A percentile compares a stretch with the other conserved stretches of the same genome.
These are phyloP conservation scores for Suhomyces xylopsoci DNA, from an alignment of 805 yeast species.

Conservation along the genomic window DNA sequence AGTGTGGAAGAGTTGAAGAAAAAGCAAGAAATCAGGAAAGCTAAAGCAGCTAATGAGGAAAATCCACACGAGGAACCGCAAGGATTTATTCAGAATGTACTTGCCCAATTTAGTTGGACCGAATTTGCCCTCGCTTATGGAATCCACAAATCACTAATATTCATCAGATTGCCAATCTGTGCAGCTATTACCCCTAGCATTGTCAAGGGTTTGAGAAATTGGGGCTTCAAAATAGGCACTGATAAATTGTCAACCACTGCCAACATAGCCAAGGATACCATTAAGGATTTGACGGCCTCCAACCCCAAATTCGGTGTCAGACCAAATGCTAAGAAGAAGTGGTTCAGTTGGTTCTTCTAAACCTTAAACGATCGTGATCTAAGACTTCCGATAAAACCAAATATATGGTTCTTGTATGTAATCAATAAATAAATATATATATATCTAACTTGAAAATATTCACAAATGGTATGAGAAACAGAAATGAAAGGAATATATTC, in stretches of 20 bases:
- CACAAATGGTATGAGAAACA: neutral
- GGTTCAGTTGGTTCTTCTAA: slow-evolving; percentile 61
- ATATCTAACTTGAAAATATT: slow-evolving; percentile 1
- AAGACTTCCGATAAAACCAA: neutral
- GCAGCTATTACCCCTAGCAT: slow-evolving; percentile 88
- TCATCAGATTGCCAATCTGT: slow-evolving; percentile 82
- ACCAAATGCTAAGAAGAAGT: slow-evolving; percentile 50
- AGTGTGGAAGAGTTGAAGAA: slow-evolving; percentile 39
- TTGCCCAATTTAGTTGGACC: slow-evolving; percentile 55
- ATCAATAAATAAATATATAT: neutral
- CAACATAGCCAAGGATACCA: slow-evolving; percentile 26
- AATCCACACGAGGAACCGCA: slow-evolving; percentile 6
- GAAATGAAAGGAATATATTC: neutral
- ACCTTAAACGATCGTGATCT: neutral
- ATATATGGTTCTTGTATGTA: slow-evolving; percentile 1
- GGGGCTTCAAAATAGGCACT: slow-evolving; percentile 79
- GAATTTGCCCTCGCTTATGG: slow-evolving; percentile 92
- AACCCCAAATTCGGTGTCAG: slow-evolving; percentile 52
- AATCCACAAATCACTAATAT: slow-evolving; percentile 80
- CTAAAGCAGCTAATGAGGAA: slow-evolving; percentile 21
- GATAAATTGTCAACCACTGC: slow-evolving; percentile 44
- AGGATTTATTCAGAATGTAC: slow-evolving; percentile 11
- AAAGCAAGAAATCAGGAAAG: slow-evolving; percentile 32
- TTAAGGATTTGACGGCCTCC: slow-evolving; percentile 42
- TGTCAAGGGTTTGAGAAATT: slow-evolving; percentile 58